Percentiles rank a stretch among this genome's conserved stretches.
These are phyloP conservation scores for Cladosporium sp. DNA, from an alignment of 2,329 filamentous ascomycete species.

Conservation along the genomic window DNA sequence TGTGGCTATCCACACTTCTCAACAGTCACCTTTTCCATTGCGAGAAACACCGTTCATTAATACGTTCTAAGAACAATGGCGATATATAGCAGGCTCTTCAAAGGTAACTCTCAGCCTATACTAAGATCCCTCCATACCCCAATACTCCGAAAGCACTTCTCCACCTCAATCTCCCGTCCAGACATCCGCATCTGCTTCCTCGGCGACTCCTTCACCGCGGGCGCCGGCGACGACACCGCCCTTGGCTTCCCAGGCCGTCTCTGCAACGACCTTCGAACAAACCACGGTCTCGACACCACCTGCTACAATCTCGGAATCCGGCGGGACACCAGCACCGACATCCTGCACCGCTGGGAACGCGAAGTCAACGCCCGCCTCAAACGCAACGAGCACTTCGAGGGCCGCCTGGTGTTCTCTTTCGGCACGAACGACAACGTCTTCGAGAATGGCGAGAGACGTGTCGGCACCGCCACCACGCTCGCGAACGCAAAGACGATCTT, in stretches of 20 bases:
- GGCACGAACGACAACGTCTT: neutral
- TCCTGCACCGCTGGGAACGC: neutral
- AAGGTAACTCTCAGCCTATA: too few species aligned
- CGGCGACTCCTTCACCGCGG: slow-evolving; percentile 27
- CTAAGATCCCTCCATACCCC: too few species aligned
- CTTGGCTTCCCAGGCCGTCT: neutral
- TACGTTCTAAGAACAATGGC: too few species aligned
- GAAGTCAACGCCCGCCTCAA: neutral
- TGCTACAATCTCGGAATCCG: neutral
- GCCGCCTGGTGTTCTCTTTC: neutral
- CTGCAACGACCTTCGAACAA: neutral
- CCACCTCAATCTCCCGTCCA: neutral
- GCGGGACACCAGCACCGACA: neutral
- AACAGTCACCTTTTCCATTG: too few species aligned
- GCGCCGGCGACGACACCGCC: neutral
- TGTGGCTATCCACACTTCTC: too few species aligned
- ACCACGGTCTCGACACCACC: neutral
- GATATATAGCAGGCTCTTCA: too few species aligned
- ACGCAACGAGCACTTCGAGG: neutral
- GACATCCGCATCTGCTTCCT: slow-evolving; percentile 38
- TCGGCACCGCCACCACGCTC: neutral
- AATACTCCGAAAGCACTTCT: neutral
- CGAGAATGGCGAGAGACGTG: neutral
- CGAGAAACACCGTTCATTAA: too few species aligned
- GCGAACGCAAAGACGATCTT: neutral